Conservation (phyloP, 2,329 filamentous ascomycete genomes). For the Eutypella sp. region DNA sequence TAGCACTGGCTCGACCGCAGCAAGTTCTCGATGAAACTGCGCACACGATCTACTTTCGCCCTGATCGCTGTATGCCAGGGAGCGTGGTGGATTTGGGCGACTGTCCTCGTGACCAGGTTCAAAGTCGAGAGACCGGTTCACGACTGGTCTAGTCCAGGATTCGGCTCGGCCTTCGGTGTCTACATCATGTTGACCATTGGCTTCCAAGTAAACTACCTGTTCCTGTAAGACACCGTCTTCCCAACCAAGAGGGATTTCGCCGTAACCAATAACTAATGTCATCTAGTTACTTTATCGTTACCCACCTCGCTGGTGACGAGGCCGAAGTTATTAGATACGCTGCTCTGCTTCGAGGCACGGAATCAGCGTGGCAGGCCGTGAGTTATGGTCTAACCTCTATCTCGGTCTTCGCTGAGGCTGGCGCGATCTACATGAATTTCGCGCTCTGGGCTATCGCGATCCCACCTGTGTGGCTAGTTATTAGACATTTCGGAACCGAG, state of each 20-base stretch:
- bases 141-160: slow-evolving; percentile 61
- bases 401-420: slow-evolving; percentile 57
- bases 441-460: slow-evolving; percentile 61
- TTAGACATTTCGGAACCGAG: slow-evolving; percentile 47
- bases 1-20: slow-evolving; percentile 56
- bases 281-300: slow-evolving; percentile 62
- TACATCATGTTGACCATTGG: slow-evolving; percentile 63
- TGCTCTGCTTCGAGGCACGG: slow-evolving; percentile 62
- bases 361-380: slow-evolving; percentile 68
- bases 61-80: slow-evolving; percentile 54
- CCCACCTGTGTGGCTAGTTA: slow-evolving; percentile 61
- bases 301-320: slow-evolving; percentile 57
- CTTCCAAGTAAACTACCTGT: slow-evolving; percentile 72
- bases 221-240: slow-evolving; percentile 42
- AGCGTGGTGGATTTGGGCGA: slow-evolving; percentile 69
- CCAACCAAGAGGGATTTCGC: neutral
- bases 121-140: slow-evolving; percentile 51
- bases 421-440: slow-evolving; percentile 67
- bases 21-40: slow-evolving; percentile 45
- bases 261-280: slow-evolving; percentile 1
- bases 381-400: slow-evolving; percentile 65
- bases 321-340: slow-evolving; percentile 64
- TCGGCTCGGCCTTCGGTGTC: slow-evolving; percentile 61
- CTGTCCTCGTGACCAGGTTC: slow-evolving; percentile 59
- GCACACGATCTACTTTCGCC: slow-evolving; percentile 52